Conservation (phyloP, 2,329 filamentous ascomycete species). For the Zasmidium angulare region DNA sequence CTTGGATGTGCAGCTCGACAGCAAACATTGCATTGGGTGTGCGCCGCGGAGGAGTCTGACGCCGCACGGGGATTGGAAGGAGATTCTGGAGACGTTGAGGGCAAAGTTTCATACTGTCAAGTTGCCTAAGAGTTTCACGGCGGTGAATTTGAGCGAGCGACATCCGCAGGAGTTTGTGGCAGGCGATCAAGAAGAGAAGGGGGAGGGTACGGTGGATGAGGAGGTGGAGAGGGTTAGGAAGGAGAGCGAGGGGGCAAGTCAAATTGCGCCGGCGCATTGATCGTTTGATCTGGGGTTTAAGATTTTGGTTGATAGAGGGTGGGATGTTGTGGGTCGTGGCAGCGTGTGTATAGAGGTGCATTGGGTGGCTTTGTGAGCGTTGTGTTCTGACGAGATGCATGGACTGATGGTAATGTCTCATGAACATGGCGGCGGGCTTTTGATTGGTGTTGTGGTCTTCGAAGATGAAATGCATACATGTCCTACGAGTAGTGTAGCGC, state of each 20-base stretch:
- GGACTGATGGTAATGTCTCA: too few species aligned
- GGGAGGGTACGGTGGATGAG: conserved; percentile 7
- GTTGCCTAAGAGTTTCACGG: conserved; percentile 52
- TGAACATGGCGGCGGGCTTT: too few species aligned
- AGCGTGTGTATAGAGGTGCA: too few species aligned
- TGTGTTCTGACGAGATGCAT: too few species aligned
- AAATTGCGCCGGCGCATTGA: conserved; percentile 30
- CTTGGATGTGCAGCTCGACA: conserved; percentile 92
- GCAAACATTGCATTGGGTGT: conserved; percentile 92
- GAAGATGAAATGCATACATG: too few species aligned
- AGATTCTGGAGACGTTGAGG: conserved; percentile 91
- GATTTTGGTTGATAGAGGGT: not conserved
- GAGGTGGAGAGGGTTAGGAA: conserved; percentile 41
- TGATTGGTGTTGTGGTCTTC: too few species aligned
- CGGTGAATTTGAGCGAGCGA: conserved; percentile 52
- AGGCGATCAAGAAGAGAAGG: not conserved
- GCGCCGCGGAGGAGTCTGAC: conserved; percentile 88
- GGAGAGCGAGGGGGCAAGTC: conserved; percentile 30
- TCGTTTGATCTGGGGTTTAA: not conserved
- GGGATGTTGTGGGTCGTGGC: too few species aligned
- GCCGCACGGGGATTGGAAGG: conserved; percentile 89
- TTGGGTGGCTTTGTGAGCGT: too few species aligned
- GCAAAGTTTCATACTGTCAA: conserved; percentile 84
- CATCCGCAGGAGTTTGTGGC: conserved; percentile 45
- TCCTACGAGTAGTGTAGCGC: too few species aligned